Percentiles rank a stretch among this genome's conserved stretches.
These are phyloP conservation scores for Entomophthora muscae DNA, from an alignment of 371 early-diverging fungal species.

Conservation along the genomic window DNA sequence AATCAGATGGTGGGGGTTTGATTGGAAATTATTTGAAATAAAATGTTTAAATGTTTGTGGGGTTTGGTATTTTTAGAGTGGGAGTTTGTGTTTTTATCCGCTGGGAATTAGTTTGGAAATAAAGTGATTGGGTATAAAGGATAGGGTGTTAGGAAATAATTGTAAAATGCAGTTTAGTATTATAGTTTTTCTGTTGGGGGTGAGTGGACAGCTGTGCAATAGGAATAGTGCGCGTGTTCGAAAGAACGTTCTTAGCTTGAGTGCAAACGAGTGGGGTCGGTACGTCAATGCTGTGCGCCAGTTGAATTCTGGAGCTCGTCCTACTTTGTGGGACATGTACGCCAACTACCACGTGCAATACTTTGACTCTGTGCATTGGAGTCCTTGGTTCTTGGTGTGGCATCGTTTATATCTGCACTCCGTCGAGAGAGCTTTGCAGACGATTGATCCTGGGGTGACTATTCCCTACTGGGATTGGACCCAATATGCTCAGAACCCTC, in stretches of 20 bases:
- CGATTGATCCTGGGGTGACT: constrained; percentile 4
- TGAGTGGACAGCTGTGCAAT: no score
- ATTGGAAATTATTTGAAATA: no score
- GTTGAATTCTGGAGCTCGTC: not conserved
- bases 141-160: no score
- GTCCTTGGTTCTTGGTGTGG: not conserved
- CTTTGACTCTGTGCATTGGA: not conserved
- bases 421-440: not conserved
- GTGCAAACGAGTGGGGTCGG: not conserved
- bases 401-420: not conserved
- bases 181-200: no score
- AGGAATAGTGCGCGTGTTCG: not conserved
- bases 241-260: not conserved
- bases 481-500: not conserved
- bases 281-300: constrained; percentile 1
- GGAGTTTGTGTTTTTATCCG: no score
- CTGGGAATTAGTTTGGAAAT: no score
- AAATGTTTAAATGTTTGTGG: no score
- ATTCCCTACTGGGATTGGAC: no score
- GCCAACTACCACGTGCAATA: not conserved
- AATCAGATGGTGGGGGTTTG: no score
- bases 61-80: no score
- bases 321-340: not conserved
- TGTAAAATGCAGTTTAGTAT: no score
- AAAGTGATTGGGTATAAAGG: no score